Evolutionary conservation across 352 stramenopile genomes (phyloP).

Genomic region (Globisporangium abappressorium): DNA sequence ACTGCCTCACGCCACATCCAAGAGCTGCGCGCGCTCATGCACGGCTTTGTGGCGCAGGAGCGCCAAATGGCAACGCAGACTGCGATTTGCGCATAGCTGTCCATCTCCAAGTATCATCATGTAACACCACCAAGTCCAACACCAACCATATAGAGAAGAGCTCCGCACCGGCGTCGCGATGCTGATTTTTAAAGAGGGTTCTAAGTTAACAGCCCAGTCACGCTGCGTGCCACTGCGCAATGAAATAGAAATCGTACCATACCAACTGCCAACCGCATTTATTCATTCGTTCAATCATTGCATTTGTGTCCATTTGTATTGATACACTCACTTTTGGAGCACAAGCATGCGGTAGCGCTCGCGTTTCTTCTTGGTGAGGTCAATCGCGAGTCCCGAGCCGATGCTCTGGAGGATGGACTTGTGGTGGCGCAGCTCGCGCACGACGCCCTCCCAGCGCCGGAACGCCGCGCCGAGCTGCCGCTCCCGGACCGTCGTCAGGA

Average conservation of each 20-base stretch:
- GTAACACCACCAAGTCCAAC: background rate
- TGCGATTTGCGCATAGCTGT: background rate
- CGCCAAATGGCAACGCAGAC: background rate
- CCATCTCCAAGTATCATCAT: background rate
- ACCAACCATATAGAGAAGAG: background rate
- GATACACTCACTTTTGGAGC: constrained; percentile 45
- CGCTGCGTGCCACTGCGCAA: background rate
- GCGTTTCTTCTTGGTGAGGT: constrained; percentile 61
- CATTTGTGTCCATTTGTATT: background rate
- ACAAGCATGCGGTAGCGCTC: constrained; percentile 68
- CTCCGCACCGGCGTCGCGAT: background rate
- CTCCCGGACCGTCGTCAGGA: constrained; percentile 41
- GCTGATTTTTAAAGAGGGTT: background rate
- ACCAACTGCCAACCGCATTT: background rate
- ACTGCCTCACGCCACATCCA: constrained; percentile 15
- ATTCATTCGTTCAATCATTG: background rate
- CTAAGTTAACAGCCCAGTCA: constrained; percentile 2
- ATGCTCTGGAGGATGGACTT: constrained; percentile 38
- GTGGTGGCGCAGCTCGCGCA: constrained; percentile 43
- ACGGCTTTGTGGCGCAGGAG: background rate
- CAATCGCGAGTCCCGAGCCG: constrained; percentile 49
- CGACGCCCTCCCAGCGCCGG: constrained; percentile 47
- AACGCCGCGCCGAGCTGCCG: constrained; percentile 57
- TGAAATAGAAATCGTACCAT: constrained; percentile 3
- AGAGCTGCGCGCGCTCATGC: constrained; percentile 7